Evolutionary conservation across 2,329 filamentous ascomycete species (phyloP), one percentile per base, ranked within the genome.

Genomic region (Falciphora oryzae): DNA sequence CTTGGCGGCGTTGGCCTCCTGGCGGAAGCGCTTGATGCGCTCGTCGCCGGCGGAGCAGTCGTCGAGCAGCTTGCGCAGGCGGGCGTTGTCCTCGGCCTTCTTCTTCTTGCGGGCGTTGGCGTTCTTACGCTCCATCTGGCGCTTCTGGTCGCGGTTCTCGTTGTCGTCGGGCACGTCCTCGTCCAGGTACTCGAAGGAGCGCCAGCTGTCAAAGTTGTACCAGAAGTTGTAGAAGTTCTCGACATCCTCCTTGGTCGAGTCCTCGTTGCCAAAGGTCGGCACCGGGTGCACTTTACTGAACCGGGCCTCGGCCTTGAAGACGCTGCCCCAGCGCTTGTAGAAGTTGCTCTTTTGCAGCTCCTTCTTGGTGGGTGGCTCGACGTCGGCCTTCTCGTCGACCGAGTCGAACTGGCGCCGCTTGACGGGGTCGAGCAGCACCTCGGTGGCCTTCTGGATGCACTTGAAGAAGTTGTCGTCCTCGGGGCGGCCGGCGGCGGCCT

Each of bases 401-500:
- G 92, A 97, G 79, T 99, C 95, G 80, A 90, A 99, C 80, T 99
- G 95, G 66, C 93, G 89, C 67, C 95, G 91, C 82, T 92, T 96
- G 76, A 89, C 84, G 63, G 95, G 95, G 81, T 99, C 95, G 64
- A 92, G 86, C 25, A 99, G 90, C 63, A 98, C 85, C 74, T 99
- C 95, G 72, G 90, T 94, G 65, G 95, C 95, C 80, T 97, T 97
- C 78, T 99, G 96, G 78, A 99, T 99, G 80, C 96, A 99, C 86
- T 99, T 99, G 90, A 99, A 99, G 85, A 99, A 99, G 77, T 91
- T 92, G 78, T 99, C 95, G 79, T 97, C 94, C 73, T 98, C 93
- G 71, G 87, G 85, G 72, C 87, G 85, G 67, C 95, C 95, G 61
- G 89, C 86, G 32, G 95, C 95, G 22, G 96, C 95, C 83, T 96